phyloP scores from a whole-genome alignment of 2,329 filamentous ascomycete genomes.

The Ophiostoma perfectum region DNA sequence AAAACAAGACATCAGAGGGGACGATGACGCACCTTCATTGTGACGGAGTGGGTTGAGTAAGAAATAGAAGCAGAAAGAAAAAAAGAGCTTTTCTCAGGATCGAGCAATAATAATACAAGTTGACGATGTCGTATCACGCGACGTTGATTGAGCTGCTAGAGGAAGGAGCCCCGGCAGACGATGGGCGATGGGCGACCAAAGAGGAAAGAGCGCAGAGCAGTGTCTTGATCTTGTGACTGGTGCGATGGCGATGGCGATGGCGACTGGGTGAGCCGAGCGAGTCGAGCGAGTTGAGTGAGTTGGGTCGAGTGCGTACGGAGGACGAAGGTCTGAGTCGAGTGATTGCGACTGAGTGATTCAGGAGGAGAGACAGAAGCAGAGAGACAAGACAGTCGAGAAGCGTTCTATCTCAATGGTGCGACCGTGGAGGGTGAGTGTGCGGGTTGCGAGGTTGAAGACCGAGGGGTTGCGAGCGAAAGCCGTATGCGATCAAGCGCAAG shows the following conservation, averaged over 20 bases:
- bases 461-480: not conserved
- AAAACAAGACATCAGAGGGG: not conserved
- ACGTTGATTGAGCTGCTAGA: no score
- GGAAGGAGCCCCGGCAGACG: no score
- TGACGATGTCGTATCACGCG: not conserved
- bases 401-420: no score
- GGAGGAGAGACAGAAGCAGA: constrained; percentile 6
- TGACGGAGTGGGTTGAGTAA: constrained; percentile 10
- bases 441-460: not conserved
- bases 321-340: not conserved
- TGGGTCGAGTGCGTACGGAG: not conserved
- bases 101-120: no score
- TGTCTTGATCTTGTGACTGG: no score
- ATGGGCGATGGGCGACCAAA: no score
- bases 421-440: not conserved
- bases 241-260: no score
- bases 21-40: constrained; percentile 27
- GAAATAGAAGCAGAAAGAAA: not conserved
- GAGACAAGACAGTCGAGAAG: constrained; percentile 1
- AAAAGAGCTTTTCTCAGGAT: not conserved
- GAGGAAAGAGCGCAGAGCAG: no score
- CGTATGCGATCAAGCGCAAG: not conserved
- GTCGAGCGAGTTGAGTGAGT: not conserved
- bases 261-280: not conserved
- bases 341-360: constrained; percentile 1